A percentile compares a stretch with the other conserved stretches of the same genome.
phyloP scores from a whole-genome alignment of 257 asterid genomes.

The Mentha longifolia region DNA sequence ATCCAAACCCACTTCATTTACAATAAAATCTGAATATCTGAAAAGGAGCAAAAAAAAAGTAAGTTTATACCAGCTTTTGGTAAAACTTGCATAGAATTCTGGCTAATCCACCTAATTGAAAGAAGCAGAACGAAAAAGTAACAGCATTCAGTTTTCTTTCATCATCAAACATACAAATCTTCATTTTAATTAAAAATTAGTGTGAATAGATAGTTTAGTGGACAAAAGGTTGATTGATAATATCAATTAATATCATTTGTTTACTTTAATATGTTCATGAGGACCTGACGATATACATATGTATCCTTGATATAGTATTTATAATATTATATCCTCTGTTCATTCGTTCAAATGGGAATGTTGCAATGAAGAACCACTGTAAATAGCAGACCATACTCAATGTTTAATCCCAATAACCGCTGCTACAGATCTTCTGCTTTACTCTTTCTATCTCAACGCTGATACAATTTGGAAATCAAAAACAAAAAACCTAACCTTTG shows the following conservation, averaged over 20 bases:
- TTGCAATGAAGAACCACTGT: background rate
- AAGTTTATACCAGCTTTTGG: conserved; percentile 15
- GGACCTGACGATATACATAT: no score
- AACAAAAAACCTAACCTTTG: conserved; percentile 54
- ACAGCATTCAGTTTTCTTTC: background rate
- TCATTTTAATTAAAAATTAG: no score
- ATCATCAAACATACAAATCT: background rate
- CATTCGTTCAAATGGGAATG: background rate
- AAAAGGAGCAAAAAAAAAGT: conserved; percentile 26
- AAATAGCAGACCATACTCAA: background rate
- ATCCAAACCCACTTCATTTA: conserved; percentile 89
- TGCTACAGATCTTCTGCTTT: background rate
- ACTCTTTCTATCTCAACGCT: background rate
- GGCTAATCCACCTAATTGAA: background rate
- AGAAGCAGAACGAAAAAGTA: conserved; percentile 7
- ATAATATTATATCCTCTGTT: background rate
- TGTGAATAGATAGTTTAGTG: no score
- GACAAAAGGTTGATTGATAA: no score
- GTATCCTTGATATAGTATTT: no score
- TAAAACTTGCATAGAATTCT: background rate
- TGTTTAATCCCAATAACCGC: background rate
- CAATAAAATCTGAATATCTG: conserved; percentile 96
- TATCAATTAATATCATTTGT: no score
- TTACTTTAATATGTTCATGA: no score
- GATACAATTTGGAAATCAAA: background rate